Evolutionary conservation across 139 green algal genomes (phyloP).

Genomic region (Chlamydomonas eustigma): DNA sequence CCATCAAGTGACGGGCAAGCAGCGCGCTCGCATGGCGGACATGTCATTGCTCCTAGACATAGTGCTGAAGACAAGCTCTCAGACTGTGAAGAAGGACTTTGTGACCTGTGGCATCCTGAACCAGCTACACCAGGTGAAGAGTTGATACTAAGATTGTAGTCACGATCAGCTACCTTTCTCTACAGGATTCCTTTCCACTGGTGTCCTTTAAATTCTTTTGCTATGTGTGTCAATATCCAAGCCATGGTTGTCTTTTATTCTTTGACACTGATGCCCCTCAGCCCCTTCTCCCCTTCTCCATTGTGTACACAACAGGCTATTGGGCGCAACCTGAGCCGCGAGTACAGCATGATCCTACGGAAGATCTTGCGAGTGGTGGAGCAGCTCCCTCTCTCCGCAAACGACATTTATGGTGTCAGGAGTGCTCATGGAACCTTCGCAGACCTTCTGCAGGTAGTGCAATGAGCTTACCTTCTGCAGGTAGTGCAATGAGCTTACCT

Average conservation of each 20-base stretch:
- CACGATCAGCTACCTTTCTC: not conserved
- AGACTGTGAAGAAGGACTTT: conserved; percentile 55
- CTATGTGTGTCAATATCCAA: not conserved
- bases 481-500: too few relatives aligned
- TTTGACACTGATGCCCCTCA: too few relatives aligned
- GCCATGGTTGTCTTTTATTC: conserved; percentile 5
- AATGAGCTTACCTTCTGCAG: too few relatives aligned
- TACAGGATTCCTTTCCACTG: too few relatives aligned
- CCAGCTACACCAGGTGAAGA: conserved; percentile 71
- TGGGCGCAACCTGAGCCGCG: conserved; percentile 38
- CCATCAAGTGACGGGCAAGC: conserved; percentile 45
- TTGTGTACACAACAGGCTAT: too few relatives aligned
- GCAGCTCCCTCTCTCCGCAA: conserved; percentile 57
- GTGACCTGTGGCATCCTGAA: conserved; percentile 70
- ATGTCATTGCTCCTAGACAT: conserved; percentile 82
- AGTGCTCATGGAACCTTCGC: conserved; percentile 79
- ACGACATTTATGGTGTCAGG: conserved; percentile 59
- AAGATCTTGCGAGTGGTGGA: conserved; percentile 64
- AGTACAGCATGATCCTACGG: conserved; percentile 61
- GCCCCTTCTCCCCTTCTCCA: too few relatives aligned
- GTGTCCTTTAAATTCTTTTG: too few relatives aligned
- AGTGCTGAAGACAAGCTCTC: conserved; percentile 63
- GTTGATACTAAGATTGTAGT: too few relatives aligned
- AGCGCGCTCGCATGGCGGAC: conserved; percentile 80
- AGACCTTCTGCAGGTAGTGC: conserved; percentile 61